Percentiles rank a stretch among this genome's conserved stretches.
Evolutionary conservation across 139 green algal genomes (phyloP).

Genomic region (Chlamydomonas sphaeroides): DNA sequence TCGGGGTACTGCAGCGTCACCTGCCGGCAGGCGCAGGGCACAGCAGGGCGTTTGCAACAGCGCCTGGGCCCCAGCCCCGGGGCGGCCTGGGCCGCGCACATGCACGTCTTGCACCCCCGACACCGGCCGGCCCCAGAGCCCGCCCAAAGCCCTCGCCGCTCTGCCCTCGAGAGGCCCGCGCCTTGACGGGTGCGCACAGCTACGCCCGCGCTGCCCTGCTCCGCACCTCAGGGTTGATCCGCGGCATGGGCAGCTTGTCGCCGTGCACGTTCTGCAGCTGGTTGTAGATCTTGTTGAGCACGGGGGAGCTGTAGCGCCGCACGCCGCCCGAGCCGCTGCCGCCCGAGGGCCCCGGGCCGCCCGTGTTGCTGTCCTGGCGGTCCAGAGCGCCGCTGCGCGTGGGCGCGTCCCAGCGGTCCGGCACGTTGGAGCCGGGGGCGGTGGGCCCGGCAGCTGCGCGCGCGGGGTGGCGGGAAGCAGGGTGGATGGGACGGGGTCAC

Average conservation of each 20-base stretch:
- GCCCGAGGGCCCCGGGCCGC: background rate
- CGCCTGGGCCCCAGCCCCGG: no score
- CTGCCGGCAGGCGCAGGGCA: no score
- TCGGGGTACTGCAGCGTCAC: constrained; percentile 25
- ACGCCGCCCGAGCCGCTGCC: background rate
- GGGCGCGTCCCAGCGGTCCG: constrained; percentile 33
- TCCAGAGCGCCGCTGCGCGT: background rate
- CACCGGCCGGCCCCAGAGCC: no score
- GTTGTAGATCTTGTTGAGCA: constrained; percentile 26
- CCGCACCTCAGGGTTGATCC: constrained; percentile 35
- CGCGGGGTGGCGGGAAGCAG: no score
- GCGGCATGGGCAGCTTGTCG: constrained; percentile 33
- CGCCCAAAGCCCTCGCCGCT: no score
- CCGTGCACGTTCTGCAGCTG: background rate
- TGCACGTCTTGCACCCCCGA: no score
- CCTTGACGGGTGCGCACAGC: no score
- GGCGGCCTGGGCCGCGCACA: no score
- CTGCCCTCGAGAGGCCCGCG: no score
- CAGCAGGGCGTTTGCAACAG: no score
- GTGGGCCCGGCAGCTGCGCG: constrained; percentile 14
- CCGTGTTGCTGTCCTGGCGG: background rate
- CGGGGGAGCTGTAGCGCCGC: constrained; percentile 28
- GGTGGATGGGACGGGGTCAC: no score
- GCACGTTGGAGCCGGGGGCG: background rate
- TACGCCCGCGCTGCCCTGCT: no score